Evolutionary conservation across 495 filamentous ascomycete species (phyloP), one percentile per base, ranked within the genome.

Genomic region (Aspergillus conjunctus): DNA sequence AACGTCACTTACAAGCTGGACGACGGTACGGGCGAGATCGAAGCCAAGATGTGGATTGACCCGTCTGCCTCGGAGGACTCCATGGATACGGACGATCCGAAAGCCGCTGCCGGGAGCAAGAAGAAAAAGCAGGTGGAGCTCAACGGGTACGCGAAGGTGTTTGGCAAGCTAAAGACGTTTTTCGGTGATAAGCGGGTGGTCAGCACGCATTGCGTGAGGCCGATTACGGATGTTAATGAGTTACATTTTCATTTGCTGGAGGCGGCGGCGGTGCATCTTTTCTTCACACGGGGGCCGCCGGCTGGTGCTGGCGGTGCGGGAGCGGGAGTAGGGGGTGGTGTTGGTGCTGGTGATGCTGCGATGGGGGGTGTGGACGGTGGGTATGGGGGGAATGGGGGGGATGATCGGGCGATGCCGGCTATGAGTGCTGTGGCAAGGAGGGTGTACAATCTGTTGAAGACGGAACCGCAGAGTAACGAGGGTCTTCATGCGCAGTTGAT

Each of bases 31-130:
- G 94, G 91, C 59, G 80, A 85, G 30, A 86, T 97, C 57, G 94
- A 98, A 79, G 92, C 91, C 43, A 97, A 97, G 80, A 85, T 90
- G 73, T 98, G 91, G 91, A 77, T 92, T 20, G 91, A 97, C 76
- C 71, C 81, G 7, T 77, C 79, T 57, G 72, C 71, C 7, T 26
- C 26, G 26, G 73, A 70, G 11, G 81, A 83, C 30, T 76, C 72
- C 32, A 82, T 82, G 73, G 80, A 83, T 51, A 78, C 68, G 18
- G 55, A 64, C 17, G 61, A 60, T 7, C 72, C 17, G 68, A 66
- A 63, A 20, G 68, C 54, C 31, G 68, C 58, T 17, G 21, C 9
- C 21, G 12, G 44, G 2, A 48, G 43, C 22, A 53, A 61, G 48
- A 66, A 69, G 14, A 83, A 82, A 62, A 67, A 74, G 32, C 83